These are phyloP conservation scores for Lasiosphaeris hirsuta DNA, from an alignment of 495 filamentous ascomycete genomes.

Conservation along the genomic window DNA sequence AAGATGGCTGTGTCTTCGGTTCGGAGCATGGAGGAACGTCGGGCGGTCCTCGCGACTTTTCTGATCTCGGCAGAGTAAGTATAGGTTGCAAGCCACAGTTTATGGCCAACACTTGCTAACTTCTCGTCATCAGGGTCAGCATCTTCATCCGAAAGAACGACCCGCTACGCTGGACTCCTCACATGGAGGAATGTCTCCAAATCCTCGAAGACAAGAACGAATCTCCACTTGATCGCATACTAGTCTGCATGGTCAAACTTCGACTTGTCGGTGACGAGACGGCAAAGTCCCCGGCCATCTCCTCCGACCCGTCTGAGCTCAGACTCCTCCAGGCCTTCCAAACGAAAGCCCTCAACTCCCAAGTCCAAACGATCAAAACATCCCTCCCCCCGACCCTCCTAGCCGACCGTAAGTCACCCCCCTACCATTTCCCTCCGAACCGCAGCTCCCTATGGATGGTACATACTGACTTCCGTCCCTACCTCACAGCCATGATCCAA, in stretches of 20 bases:
- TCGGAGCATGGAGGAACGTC: conserved; percentile 49
- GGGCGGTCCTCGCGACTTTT: conserved; percentile 49
- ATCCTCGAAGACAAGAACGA: conserved; percentile 41
- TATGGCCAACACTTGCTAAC: not conserved
- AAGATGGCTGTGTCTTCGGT: conserved; percentile 9
- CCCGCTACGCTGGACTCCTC: conserved; percentile 46
- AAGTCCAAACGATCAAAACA: not conserved
- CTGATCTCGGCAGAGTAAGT: conserved; percentile 47
- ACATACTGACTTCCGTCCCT: not conserved
- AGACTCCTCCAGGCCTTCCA: conserved; percentile 4
- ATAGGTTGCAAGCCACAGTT: too few species aligned
- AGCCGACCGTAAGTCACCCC: not conserved
- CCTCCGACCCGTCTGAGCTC: not conserved
- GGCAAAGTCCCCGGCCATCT: not conserved
- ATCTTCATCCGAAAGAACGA: conserved; percentile 44
- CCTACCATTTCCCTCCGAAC: too few species aligned
- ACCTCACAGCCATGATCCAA: not conserved
- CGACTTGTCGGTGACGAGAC: conserved; percentile 33
- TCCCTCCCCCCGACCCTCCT: not conserved
- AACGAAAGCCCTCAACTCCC: not conserved
- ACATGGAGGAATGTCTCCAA: conserved; percentile 48
- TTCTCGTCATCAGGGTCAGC: conserved; percentile 30
- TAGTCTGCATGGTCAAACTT: conserved; percentile 45
- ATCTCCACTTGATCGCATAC: conserved; percentile 40
- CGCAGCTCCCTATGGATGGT: too few species aligned